Conservation (phyloP, 2,329 filamentous ascomycete species). For the Colletotrichum sublineola region DNA sequence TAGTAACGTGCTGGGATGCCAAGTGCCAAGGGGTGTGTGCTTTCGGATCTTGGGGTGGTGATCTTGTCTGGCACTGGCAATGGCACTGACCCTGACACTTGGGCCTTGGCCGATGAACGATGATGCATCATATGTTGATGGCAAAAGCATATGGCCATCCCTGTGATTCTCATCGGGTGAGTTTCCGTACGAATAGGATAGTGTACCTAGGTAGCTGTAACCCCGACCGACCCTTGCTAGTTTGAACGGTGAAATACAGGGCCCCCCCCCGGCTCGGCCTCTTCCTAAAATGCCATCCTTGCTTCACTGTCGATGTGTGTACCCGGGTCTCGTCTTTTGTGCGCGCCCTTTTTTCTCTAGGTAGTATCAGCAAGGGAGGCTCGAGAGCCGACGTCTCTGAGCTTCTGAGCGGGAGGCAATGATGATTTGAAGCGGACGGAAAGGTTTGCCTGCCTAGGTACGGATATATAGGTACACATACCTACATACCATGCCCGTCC, state of each 20-base stretch:
- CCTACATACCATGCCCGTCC: too few species aligned
- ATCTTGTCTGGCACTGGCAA: conserved; percentile 1
- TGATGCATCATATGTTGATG: conserved; percentile 5
- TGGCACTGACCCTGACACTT: too few species aligned
- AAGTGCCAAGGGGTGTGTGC: not conserved
- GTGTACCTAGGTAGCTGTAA: not conserved
- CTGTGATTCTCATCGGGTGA: conserved; percentile 7
- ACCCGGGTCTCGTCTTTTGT: not conserved
- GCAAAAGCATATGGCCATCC: conserved; percentile 30
- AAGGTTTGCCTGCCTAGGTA: too few species aligned
- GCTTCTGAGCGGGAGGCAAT: not conserved
- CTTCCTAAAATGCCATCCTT: conserved; percentile 32
- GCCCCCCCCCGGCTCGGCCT: conserved; percentile 21
- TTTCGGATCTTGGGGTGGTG: conserved; percentile 14
- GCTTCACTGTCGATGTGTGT: not conserved
- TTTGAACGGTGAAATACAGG: conserved; percentile 33
- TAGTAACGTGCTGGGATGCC: not conserved
- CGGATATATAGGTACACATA: too few species aligned
- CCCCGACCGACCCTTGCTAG: conserved; percentile 28
- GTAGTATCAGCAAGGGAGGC: not conserved
- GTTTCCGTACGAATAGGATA: not conserved
- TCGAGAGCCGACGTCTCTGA: not conserved
- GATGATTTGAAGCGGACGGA: not conserved
- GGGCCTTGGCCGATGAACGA: not conserved
- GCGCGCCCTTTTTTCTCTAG: not conserved